Evolutionary conservation across 1,139 yeast species (phyloP).

Genomic region (Saccharomyces pastorianus): DNA sequence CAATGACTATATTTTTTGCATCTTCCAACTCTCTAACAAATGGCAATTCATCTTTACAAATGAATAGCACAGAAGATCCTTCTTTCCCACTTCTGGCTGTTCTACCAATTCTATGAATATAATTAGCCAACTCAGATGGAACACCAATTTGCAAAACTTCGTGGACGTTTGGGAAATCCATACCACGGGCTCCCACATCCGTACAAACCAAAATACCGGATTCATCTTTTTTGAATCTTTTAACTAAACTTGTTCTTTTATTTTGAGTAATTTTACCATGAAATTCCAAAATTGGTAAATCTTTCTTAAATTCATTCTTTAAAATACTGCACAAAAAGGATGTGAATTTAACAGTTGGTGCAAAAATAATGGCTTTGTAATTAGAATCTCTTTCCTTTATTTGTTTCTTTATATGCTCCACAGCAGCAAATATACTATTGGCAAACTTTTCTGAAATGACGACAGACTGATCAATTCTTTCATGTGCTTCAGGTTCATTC

Average conservation of each 20-base stretch:
- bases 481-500: constrained; percentile 70
- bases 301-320: constrained; percentile 23
- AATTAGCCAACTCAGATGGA: constrained; percentile 67
- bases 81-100: constrained; percentile 88
- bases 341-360: constrained; percentile 69
- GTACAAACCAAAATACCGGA: constrained; percentile 68
- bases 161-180: constrained; percentile 82
- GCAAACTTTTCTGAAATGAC: constrained; percentile 42
- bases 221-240: constrained; percentile 28
- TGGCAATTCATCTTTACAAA: constrained; percentile 42
- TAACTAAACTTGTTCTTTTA: constrained; percentile 27
- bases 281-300: constrained; percentile 35
- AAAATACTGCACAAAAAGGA: constrained; percentile 44
- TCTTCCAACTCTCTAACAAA: constrained; percentile 40
- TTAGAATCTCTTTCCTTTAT: constrained; percentile 24
- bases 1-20: constrained; percentile 45
- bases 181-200: constrained; percentile 94
- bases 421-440: constrained; percentile 46
- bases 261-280: constrained; percentile 68
- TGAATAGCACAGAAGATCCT: constrained; percentile 57
- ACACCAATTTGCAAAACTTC: constrained; percentile 75
- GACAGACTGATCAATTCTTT: constrained; percentile 63
- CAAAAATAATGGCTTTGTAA: constrained; percentile 73
- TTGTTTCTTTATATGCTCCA: constrained; percentile 40
- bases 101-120: constrained; percentile 91